These are phyloP conservation scores for Calonectria honghensis DNA, from an alignment of 2,329 filamentous ascomycete genomes.

Conservation along the genomic window DNA sequence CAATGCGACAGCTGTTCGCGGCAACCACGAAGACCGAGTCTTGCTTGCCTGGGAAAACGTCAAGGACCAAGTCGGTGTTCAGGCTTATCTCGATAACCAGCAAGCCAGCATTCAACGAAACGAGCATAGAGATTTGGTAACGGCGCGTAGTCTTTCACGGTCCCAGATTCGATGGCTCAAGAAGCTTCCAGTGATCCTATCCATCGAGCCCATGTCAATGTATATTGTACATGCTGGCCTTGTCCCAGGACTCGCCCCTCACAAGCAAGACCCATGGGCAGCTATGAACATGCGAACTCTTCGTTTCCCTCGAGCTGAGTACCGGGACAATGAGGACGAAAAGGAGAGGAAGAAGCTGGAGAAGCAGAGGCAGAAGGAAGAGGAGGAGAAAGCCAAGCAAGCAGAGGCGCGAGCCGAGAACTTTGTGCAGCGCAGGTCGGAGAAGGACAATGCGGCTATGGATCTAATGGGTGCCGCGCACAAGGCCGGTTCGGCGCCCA, in stretches of 20 bases:
- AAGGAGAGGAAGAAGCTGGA: conserved; percentile 52
- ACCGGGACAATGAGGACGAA: conserved; percentile 60
- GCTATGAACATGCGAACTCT: conserved; percentile 96
- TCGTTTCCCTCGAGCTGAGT: conserved; percentile 69
- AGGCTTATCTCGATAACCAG: conserved; percentile 53
- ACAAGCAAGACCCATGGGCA: conserved; percentile 83
- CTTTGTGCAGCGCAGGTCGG: conserved; percentile 11
- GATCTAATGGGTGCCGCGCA: neutral
- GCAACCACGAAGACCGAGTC: conserved; percentile 93
- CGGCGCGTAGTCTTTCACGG: conserved; percentile 70
- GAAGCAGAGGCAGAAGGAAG: conserved; percentile 32
- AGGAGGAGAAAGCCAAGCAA: conserved; percentile 28
- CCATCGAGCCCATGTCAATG: conserved; percentile 78
- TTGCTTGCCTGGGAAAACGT: conserved; percentile 76
- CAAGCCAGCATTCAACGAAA: conserved; percentile 58
- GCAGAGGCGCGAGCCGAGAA: conserved; percentile 20
- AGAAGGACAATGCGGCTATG: neutral
- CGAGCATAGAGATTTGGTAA: conserved; percentile 68
- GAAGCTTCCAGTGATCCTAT: conserved; percentile 85
- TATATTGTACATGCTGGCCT: conserved; percentile 90
- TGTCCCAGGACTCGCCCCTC: conserved; percentile 82
- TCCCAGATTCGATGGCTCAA: conserved; percentile 82
- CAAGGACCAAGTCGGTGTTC: conserved; percentile 52
- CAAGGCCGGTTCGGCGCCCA: neutral
- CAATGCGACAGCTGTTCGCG: conserved; percentile 87